Conservation (phyloP, 345 rosid genomes). For the Moricandia moricandioides region DNA sequence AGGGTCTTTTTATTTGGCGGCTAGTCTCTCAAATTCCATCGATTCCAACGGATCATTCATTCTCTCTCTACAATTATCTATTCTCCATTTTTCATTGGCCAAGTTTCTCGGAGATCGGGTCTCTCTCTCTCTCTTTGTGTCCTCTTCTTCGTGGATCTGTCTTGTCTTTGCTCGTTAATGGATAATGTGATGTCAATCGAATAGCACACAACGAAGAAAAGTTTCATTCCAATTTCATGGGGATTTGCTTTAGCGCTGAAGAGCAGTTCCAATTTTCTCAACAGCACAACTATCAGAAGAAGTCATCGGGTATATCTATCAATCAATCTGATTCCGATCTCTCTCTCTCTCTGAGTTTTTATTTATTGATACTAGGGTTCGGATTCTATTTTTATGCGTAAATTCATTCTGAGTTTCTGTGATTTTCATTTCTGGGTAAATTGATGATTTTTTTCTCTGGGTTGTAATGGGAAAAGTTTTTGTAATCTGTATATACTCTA, state of each 20-base stretch:
- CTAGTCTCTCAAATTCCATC: slow-evolving; percentile 30
- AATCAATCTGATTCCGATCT: background rate
- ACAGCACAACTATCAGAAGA: slow-evolving; percentile 22
- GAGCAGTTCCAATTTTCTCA: slow-evolving; percentile 28
- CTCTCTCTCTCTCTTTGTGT: background rate
- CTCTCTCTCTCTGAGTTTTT: background rate
- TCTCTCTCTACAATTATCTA: background rate
- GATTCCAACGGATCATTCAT: slow-evolving; percentile 34
- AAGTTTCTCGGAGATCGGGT: slow-evolving; percentile 3
- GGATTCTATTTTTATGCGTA: background rate
- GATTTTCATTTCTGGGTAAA: no score
- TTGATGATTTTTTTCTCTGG: no score
- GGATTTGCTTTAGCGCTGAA: slow-evolving; percentile 43
- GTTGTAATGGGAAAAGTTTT: background rate
- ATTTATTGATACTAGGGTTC: background rate
- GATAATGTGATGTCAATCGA: slow-evolving; percentile 14
- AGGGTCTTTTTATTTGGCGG: slow-evolving; percentile 29
- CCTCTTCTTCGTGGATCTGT: slow-evolving; percentile 8
- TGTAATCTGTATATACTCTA: background rate
- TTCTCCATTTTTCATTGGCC: background rate
- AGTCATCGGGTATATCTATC: background rate
- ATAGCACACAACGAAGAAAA: background rate
- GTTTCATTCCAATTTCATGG: slow-evolving; percentile 32
- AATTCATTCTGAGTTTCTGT: background rate
- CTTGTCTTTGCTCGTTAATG: background rate